phyloP scores from a whole-genome alignment of 805 yeast genomes.

The Kazachstania taianensis region DNA sequence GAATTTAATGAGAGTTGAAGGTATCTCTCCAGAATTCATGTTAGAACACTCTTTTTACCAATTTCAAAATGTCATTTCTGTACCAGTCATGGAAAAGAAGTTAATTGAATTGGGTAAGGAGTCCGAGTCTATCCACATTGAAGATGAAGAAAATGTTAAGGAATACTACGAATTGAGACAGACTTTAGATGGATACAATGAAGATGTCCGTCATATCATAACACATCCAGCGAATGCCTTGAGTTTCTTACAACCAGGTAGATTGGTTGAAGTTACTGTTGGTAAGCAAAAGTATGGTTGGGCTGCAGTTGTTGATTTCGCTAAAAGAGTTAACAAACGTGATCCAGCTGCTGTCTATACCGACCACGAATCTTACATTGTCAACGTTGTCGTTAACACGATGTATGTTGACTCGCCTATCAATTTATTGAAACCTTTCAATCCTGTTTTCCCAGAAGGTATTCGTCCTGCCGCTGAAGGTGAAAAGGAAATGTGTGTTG shows the following conservation, averaged over 20 bases:
- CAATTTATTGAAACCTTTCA: slow-evolving; percentile 64
- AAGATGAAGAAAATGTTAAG: slow-evolving; percentile 62
- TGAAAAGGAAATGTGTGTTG: slow-evolving; percentile 62
- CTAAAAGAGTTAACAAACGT: slow-evolving; percentile 59
- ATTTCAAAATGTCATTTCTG: slow-evolving; percentile 85
- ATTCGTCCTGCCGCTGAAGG: slow-evolving; percentile 72
- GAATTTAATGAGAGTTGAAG: slow-evolving; percentile 93
- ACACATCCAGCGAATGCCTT: slow-evolving; percentile 86
- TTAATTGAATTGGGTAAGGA: slow-evolving; percentile 44
- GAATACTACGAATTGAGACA: slow-evolving; percentile 76
- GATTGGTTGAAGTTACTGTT: slow-evolving; percentile 63
- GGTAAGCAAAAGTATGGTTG: slow-evolving; percentile 74
- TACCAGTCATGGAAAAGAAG: slow-evolving; percentile 71
- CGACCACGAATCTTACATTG: slow-evolving; percentile 85
- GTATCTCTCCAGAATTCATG: slow-evolving; percentile 97
- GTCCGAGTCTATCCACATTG: slow-evolving; percentile 43
- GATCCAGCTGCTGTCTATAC: slow-evolving; percentile 47
- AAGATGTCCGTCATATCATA: slow-evolving; percentile 69
- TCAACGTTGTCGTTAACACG: slow-evolving; percentile 69
- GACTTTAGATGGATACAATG: slow-evolving; percentile 59
- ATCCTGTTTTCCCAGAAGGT: slow-evolving; percentile 76
- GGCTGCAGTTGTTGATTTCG: slow-evolving; percentile 78
- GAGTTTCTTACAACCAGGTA: slow-evolving; percentile 80
- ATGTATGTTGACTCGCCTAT: slow-evolving; percentile 80
- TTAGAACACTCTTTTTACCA: slow-evolving; percentile 88